These are phyloP conservation scores for Arthrinium phaeospermum DNA, from an alignment of 2,329 filamentous ascomycete species.

Conservation along the genomic window DNA sequence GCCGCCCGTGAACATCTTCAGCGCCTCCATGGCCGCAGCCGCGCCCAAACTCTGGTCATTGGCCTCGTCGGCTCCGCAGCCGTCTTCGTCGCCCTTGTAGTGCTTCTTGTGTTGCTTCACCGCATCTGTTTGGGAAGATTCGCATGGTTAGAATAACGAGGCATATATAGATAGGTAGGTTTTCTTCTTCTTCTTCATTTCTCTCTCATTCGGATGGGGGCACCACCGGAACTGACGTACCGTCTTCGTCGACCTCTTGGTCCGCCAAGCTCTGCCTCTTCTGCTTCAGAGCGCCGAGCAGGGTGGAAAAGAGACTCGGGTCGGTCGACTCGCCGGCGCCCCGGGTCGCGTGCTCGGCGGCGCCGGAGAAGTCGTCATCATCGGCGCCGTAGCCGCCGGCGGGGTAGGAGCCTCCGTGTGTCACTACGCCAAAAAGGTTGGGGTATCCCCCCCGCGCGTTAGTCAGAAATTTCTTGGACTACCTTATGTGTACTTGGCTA, in stretches of 20 bases:
- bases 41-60: constrained; percentile 64
- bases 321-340: constrained; percentile 54
- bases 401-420: constrained; percentile 39
- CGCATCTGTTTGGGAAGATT: constrained; percentile 56
- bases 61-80: constrained; percentile 54
- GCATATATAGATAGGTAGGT: too few species aligned
- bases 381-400: constrained; percentile 44
- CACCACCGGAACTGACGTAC: constrained; percentile 35
- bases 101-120: constrained; percentile 77
- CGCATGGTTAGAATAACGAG: not conserved
- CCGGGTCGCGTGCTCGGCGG: constrained; percentile 54
- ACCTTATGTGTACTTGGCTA: not conserved
- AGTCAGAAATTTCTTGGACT: not conserved
- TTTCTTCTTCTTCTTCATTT: not conserved
- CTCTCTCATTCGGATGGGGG: not conserved
- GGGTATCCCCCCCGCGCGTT: not conserved
- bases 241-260: constrained; percentile 56
- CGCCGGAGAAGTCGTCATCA: constrained; percentile 54
- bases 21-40: constrained; percentile 80
- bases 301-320: constrained; percentile 53
- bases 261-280: constrained; percentile 55
- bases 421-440: constrained; percentile 27
- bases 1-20: constrained; percentile 77
- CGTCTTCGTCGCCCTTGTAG: constrained; percentile 61
- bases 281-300: constrained; percentile 54